phyloP scores from a whole-genome alignment of 176 grass and related monocot genomes.

The Carex littledalei region DNA sequence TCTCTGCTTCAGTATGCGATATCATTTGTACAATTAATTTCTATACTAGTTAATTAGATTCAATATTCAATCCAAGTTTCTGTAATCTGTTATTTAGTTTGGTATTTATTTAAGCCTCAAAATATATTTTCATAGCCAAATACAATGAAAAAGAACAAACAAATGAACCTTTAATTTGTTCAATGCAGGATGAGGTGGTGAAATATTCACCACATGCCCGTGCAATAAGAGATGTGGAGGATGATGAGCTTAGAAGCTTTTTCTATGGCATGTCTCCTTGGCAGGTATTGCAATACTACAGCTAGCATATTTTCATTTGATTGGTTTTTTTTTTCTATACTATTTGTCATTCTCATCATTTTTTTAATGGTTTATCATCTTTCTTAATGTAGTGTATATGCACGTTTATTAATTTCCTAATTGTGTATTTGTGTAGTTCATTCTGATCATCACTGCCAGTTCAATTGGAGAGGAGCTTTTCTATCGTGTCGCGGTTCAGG shows the following conservation, averaged over 20 bases:
- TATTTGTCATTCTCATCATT: not conserved
- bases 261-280: conserved; percentile 99
- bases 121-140: not conserved
- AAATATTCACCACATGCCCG: conserved; percentile 96
- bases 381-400: not conserved
- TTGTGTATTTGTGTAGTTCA: conserved; percentile 41
- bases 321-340: conserved; percentile 5
- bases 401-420: not conserved
- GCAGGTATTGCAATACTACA: conserved; percentile 42
- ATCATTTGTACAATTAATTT: not conserved
- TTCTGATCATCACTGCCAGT: conserved; percentile 74
- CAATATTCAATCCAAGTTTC: not conserved
- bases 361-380: not conserved
- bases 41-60: not conserved
- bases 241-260: conserved; percentile 92
- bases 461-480: conserved; percentile 90
- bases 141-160: not conserved
- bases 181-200: conserved; percentile 77
- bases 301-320: not conserved
- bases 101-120: not conserved
- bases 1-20: not conserved
- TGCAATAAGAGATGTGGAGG: conserved; percentile 93
- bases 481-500: conserved; percentile 89
- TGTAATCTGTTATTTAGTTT: not conserved
- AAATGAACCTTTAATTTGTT: conserved; percentile 6